Percentiles rank a stretch among this genome's conserved stretches.
Conservation (phyloP, 768 basidiomycete species). For the Leccinum sublutescens region DNA sequence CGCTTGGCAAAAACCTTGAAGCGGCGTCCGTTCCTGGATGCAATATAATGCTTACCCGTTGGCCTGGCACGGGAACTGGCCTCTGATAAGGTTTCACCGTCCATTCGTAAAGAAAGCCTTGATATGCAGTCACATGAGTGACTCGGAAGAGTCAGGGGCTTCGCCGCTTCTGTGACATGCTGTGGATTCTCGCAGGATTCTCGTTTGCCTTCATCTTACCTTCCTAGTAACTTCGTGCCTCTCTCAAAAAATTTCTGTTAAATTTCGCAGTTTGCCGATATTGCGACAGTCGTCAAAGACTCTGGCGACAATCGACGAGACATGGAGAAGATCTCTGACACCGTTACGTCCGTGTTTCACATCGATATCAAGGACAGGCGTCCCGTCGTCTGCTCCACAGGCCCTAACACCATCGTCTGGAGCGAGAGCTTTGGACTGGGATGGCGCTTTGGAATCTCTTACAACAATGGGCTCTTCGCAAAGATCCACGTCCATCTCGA, state of each 20-base stretch:
- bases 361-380: slow-evolving; percentile 21
- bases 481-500: slow-evolving; percentile 28
- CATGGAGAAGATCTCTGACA: slow-evolving; percentile 29
- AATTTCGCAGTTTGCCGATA: neutral
- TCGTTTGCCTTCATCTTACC: neutral
- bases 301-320: neutral
- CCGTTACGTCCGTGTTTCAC: slow-evolving; percentile 24
- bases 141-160: neutral
- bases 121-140: neutral
- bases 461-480: slow-evolving; percentile 23
- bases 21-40: neutral
- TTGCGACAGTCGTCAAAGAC: neutral
- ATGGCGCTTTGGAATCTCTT: slow-evolving; percentile 28
- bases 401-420: slow-evolving; percentile 16
- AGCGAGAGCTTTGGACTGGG: slow-evolving; percentile 28
- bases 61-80: neutral
- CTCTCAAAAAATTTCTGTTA: neutral
- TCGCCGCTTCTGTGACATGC: slow-evolving; percentile 1
- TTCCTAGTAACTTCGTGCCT: neutral
- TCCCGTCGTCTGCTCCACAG: slow-evolving; percentile 15
- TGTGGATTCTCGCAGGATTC: neutral
- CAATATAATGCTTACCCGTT: neutral
- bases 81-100: neutral
- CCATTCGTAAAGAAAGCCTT: neutral
- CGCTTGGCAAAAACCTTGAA: neutral